These are phyloP conservation scores for Neurospora sp. DNA, from an alignment of 495 filamentous ascomycete genomes.

Conservation along the genomic window DNA sequence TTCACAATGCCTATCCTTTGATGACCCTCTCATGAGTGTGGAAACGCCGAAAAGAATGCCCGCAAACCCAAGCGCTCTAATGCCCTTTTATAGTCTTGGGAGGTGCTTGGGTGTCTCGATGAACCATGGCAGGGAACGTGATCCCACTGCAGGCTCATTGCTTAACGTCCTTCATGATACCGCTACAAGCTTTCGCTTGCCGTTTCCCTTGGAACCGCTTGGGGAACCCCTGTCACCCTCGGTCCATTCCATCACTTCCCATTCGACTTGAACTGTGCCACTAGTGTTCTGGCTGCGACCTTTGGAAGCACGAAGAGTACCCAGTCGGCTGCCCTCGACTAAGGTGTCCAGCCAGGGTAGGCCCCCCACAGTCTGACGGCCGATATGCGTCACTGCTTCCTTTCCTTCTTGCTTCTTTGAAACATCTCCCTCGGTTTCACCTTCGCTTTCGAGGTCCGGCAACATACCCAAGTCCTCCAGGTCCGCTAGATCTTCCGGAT, in stretches of 20 bases:
- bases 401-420: conserved; percentile 4
- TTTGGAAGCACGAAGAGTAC: conserved; percentile 50
- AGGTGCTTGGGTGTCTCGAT: background rate
- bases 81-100: background rate
- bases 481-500: conserved; percentile 50
- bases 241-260: conserved; percentile 75
- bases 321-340: conserved; percentile 62
- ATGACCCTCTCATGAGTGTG: background rate
- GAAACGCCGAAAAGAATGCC: background rate
- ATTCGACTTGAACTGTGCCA: conserved; percentile 56
- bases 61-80: background rate
- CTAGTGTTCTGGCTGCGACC: conserved; percentile 46
- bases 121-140: background rate
- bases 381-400: conserved; percentile 9
- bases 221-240: conserved; percentile 45
- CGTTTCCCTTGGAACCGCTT: conserved; percentile 17
- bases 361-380: conserved; percentile 33
- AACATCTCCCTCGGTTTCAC: conserved; percentile 24
- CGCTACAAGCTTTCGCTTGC: conserved; percentile 43
- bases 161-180: conserved; percentile 10
- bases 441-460: conserved; percentile 31
- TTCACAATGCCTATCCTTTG: background rate
- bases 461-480: conserved; percentile 61
- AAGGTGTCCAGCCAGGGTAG: conserved; percentile 78
- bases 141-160: background rate